A percentile compares a stretch with the other conserved stretches of the same genome.
These are phyloP conservation scores for Phytophthora aleatoria DNA, from an alignment of 352 stramenopile genomes.

Conservation along the genomic window DNA sequence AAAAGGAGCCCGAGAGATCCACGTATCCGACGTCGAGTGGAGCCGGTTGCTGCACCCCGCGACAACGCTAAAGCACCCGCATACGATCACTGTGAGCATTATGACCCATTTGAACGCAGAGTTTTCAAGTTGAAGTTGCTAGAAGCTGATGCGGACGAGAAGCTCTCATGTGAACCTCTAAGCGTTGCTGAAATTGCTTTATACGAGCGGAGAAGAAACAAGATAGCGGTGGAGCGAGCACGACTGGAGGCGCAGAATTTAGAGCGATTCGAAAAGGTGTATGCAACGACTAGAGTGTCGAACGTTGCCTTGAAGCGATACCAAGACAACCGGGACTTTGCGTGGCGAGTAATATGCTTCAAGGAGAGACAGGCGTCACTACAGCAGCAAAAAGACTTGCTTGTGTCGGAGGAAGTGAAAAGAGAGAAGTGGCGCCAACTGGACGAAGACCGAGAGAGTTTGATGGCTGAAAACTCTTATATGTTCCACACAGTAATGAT, in stretches of 20 bases:
- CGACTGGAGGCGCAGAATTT: constrained; percentile 15
- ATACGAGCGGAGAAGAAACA: constrained; percentile 5
- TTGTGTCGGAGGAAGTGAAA: constrained; percentile 6
- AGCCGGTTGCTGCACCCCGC: neutral
- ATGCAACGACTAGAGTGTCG: constrained; percentile 8
- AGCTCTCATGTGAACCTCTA: neutral
- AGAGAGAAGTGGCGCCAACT: constrained; percentile 6
- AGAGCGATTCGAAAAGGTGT: constrained; percentile 24
- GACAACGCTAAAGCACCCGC: neutral
- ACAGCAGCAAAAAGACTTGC: constrained; percentile 7
- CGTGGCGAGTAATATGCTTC: constrained; percentile 17
- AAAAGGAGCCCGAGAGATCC: constrained; percentile 4
- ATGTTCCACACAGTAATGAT: constrained; percentile 34
- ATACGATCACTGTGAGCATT: neutral
- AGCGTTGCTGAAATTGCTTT: constrained; percentile 1
- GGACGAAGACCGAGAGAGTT: constrained; percentile 12
- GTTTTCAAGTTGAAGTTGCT: constrained; percentile 35
- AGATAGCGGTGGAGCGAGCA: constrained; percentile 8
- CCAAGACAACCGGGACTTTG: constrained; percentile 18
- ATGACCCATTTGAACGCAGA: constrained; percentile 13
- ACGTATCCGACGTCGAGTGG: constrained; percentile 3
- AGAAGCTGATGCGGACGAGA: constrained; percentile 25
- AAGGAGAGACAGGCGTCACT: constrained; percentile 18
- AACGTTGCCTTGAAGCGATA: constrained; percentile 13
- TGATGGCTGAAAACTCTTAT: constrained; percentile 14